Evolutionary conservation across 2,329 filamentous ascomycete species (phyloP), one percentile per base, ranked within the genome.

Genomic region (Colletotrichum sp.): DNA sequence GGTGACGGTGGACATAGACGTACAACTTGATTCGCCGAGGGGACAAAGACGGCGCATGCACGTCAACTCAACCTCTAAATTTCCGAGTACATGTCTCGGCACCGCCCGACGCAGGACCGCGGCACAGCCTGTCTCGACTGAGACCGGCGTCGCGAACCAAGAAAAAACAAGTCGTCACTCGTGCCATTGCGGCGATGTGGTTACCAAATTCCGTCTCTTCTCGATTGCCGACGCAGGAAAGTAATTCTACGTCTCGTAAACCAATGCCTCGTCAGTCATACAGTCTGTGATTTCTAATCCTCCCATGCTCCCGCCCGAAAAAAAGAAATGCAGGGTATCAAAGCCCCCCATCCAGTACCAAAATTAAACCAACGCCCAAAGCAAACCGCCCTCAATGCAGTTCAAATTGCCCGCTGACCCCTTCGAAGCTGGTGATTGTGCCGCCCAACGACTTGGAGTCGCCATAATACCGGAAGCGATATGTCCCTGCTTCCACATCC

Each of bases 381-480:
- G 28, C 30, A 16, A n/a, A 32, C 2, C 44, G n/a, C n/a, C 44
- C 44, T 69, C 28, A 76, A 24, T 39, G 34, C 36, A 81, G 36
- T 39, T 64, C 65, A 82, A 93, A 93, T 77, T 84, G 84, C 60
- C 88, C 86, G 83, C 93, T 94, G 15, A 87, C 86, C 0, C 94
- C 94, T 78, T 94, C 91, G 85, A 98, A 98, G 9, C 89, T 85
- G 16, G 88, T 91, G 57, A 97, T 91, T 13, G 81, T 85, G 0
- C 93, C 95, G 16, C 87, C 87, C 75, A 92, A 82, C 21, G 88
- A 87, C 89, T 95, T 98, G 21, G 91, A 89, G 85, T 98, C 95
- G 0, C 96, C 96, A 85, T 93, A 96, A 82, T 98, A 98, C 83
- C 89, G 90, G 59, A 98, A 85, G 44, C 95, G 88, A 84, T 98